A percentile compares a stretch with the other conserved stretches of the same genome.
phyloP scores from a whole-genome alignment of 805 yeast genomes.

The Cyberlindnera euphorbiiphila region DNA sequence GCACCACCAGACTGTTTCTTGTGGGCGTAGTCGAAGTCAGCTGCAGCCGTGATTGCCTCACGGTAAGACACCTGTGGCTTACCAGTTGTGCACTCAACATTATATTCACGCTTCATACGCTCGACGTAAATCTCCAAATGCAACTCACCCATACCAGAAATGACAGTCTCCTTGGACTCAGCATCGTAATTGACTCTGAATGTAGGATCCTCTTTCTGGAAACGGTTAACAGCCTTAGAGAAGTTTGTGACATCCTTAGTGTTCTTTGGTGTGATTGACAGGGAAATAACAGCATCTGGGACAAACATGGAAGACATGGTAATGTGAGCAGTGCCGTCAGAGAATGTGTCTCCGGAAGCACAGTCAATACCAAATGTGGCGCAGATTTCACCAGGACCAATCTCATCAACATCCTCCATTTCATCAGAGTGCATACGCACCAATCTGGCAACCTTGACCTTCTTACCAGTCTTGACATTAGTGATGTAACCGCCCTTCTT shows the following conservation, averaged over 20 bases:
- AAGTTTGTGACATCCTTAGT: conserved; percentile 84
- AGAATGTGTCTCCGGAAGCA: conserved; percentile 96
- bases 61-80: conserved; percentile 98
- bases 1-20: conserved; percentile 99
- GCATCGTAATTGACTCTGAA: conserved; percentile 87
- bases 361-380: conserved; percentile 99
- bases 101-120: conserved; percentile 96
- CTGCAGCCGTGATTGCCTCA: conserved; percentile 74
- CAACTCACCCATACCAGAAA: conserved; percentile 98
- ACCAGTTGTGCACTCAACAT: conserved; percentile 93
- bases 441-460: conserved; percentile 85
- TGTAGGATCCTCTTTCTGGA: conserved; percentile 99
- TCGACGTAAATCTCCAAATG: conserved; percentile 97
- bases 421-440: conserved; percentile 99
- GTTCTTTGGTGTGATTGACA: conserved; percentile 77
- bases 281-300: conserved; percentile 97
- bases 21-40: conserved; percentile 89
- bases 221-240: conserved; percentile 94
- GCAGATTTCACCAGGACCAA: conserved; percentile 97
- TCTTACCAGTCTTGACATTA: conserved; percentile 89
- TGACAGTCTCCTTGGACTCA: conserved; percentile 90
- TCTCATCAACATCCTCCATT: conserved; percentile 96
- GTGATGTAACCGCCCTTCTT: conserved; percentile 86
- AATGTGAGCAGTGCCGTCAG: conserved; percentile 73
- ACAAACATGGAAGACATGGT: conserved; percentile 98